Conservation (phyloP, 495 filamentous ascomycete species). For the Xylaria telfairii region DNA sequence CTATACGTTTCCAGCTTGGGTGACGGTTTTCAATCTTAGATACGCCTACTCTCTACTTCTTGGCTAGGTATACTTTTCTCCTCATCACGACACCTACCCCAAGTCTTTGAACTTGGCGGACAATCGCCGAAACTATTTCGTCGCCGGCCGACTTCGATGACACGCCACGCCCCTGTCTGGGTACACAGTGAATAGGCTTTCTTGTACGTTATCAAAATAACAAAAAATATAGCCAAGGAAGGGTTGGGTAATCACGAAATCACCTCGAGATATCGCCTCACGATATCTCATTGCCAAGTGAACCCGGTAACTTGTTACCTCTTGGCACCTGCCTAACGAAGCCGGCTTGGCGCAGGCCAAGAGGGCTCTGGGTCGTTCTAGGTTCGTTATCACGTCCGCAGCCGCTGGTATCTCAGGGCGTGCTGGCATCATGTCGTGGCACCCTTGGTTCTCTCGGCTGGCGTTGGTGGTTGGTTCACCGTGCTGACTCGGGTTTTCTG, state of each 20-base stretch:
- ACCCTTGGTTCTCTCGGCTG: background rate
- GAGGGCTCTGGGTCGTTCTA: constrained; percentile 18
- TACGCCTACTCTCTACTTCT: background rate
- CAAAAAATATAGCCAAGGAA: background rate
- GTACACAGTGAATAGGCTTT: background rate
- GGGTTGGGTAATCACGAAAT: background rate
- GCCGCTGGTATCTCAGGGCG: constrained; percentile 1
- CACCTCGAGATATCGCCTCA: background rate
- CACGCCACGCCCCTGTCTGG: background rate
- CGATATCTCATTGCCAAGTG: constrained; percentile 14
- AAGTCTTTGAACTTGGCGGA: background rate
- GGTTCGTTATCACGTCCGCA: background rate
- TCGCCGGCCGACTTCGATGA: background rate
- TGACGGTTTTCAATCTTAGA: background rate
- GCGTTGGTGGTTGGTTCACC: background rate
- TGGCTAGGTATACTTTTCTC: background rate
- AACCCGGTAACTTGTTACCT: constrained; percentile 12
- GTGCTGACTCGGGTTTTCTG: background rate
- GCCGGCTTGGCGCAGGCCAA: constrained; percentile 16
- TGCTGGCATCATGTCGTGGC: background rate
- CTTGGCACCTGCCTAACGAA: constrained; percentile 25
- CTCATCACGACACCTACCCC: background rate
- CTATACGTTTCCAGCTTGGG: background rate
- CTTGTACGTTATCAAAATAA: background rate
- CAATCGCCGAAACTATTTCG: background rate